Evolutionary conservation across 176 grass and related monocot species (phyloP), one percentile per base, ranked within the genome.

Genomic region (Chloris gayana): DNA sequence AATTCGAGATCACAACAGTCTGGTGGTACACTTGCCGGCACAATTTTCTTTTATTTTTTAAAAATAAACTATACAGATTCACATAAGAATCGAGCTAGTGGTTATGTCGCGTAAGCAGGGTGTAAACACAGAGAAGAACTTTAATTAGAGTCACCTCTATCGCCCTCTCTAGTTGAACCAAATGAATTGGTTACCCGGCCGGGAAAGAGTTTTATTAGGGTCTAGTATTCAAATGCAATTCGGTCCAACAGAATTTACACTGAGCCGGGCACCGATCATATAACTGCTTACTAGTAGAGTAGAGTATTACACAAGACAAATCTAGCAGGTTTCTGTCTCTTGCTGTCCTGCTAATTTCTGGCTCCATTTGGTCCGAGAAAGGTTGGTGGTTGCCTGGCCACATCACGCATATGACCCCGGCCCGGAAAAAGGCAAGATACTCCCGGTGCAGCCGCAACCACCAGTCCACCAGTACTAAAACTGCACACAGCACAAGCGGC

Each of bases 381-480:
- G 29, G 27, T 64, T 56, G 71, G 71, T 73, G 31, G 71, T 18
- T 56, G 21, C 6, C 53, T 34, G 30, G 29, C 18, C 45, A 32
- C 44, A 24, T 74, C 18, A n/a, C 37, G 19, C 29, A 12, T 32
- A 33, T 61, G 58, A 61, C 11, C 58, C 24, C 58, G 12, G 58
- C 3, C 9, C 9, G 29, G 25, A 61, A 60, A 64, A 64, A 19
- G 62, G 30, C 18, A 64, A 32, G 13, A 32, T 18, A 64, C 70
- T 54, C 30, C 29, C 6, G 6, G 70, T 7, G 32, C 9, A 56
- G 18, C 19, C 29, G 11, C 71, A 73, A 56, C 71, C n/a, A 56
- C 71, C 31, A 32, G 11, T 56, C 71, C n/a, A 56, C 71, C 31
- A 32, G 11, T 56, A 56, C 71, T 37, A 73, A 73, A 73, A 53